Base-by-base conservation (phyloP, 352 stramenopile genomes). In the Phytophthora fragariae region DNA sequence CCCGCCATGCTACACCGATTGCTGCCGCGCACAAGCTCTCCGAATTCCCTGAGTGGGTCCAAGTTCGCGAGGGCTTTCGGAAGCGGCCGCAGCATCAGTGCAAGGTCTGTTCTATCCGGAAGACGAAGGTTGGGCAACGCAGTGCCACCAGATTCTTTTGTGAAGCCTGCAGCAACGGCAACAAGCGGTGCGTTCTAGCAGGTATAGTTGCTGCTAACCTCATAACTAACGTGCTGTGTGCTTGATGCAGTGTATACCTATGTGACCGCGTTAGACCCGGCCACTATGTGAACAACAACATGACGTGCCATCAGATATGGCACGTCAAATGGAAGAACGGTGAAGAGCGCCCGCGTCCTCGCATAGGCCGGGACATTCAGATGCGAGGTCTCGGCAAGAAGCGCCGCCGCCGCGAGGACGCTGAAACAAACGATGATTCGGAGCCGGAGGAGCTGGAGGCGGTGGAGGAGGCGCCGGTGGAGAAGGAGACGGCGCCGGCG, bases 301-400 rank as follows among this genome's bases (percentile, higher is more conserved):
- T 58, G 39, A 70, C 64, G 15, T 65, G 46, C 64, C 47, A 56
- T 27, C 64, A 64, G 14, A 70, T 70, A 49, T 60, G 55, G 31
- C 64, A 65, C 47, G 21, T 55, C 14, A 55, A 54, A 46, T 70
- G 62, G 39, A 68, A 68, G n/a, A 62, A 61, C 12, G 52, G 62
- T 3, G 10, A 44, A 3, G 24, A 58, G 29, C 27, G 52, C 8
- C 41, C 63, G 19, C 41, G 29, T 2, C 54, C 54, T 2, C 29
- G 19, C 11, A 9, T 59, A 4, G 54, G 44, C n/a, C n/a, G 54
- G 10, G 54, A 56, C 44, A 62, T 57, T 6, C 63, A 70, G 8
- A 70, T 70, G 54, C 54, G 44, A 3, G 52, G 14, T 1, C 44
- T 57, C 15, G 54, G 41, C 1, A 70, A 57, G 44, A 59, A 58